Percentiles rank a stretch among this genome's conserved stretches.
Conservation (phyloP, 1,284 basidiomycete species). For the Malassezia yamatoensis region DNA sequence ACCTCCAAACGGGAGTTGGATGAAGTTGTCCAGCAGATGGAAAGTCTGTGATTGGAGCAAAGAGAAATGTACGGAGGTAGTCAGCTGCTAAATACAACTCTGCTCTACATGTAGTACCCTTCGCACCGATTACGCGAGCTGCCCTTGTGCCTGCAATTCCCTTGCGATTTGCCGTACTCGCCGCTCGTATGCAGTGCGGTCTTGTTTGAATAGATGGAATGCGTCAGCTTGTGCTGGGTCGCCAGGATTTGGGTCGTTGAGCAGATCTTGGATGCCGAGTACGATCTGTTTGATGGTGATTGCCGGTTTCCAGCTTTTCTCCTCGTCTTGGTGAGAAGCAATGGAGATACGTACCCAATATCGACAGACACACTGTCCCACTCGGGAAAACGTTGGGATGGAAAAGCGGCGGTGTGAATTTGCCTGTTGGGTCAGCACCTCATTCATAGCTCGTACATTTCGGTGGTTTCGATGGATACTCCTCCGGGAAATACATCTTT, state of each 20-base stretch:
- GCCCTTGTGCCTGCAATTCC: conserved; percentile 16
- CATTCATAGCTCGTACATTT: conserved; percentile 59
- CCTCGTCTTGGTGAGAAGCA: conserved; percentile 60
- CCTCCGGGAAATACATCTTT: conserved; percentile 57
- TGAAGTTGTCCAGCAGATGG: conserved; percentile 73
- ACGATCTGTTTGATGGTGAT: conserved; percentile 98
- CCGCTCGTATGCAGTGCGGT: conserved; percentile 39
- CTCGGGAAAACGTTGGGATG: conserved; percentile 99
- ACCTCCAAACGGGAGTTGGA: conserved; percentile 73
- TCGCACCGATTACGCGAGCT: conserved; percentile 4
- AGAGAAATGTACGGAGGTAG: too few relatives aligned
- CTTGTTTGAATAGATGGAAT: conserved; percentile 85
- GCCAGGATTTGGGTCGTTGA: conserved; percentile 85
- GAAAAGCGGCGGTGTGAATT: conserved; percentile 90
- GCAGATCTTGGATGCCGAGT: conserved; percentile 83
- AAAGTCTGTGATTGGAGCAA: conserved; percentile 55
- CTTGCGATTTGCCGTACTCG: conserved; percentile 17
- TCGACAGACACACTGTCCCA: conserved; percentile 94
- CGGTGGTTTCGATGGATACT: conserved; percentile 84
- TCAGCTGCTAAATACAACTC: too few relatives aligned
- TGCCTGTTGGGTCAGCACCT: conserved; percentile 56
- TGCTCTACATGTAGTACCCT: neutral
- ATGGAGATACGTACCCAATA: conserved; percentile 52
- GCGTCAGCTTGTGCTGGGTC: conserved; percentile 95
- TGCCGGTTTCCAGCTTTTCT: conserved; percentile 97